phyloP scores from a whole-genome alignment of 106 monocot species.

The Dioscorea alata region DNA sequence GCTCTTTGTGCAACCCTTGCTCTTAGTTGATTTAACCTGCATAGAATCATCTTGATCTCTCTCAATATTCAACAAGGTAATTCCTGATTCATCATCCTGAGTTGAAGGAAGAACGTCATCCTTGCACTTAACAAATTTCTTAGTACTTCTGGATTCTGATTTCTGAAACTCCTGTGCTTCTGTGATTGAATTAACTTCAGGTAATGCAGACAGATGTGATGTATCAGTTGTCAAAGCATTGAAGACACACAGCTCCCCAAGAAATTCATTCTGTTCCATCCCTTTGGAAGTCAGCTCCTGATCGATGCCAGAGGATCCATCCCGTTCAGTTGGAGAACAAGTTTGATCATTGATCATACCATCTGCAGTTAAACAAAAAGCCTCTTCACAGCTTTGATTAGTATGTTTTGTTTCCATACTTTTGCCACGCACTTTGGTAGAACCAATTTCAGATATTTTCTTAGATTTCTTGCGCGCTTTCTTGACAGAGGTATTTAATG shows the following conservation, averaged over 20 bases:
- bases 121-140: slow-evolving; percentile 4
- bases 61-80: slow-evolving; percentile 4
- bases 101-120: not conserved
- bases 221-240: slow-evolving; percentile 3
- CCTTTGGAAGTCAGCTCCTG: slow-evolving; percentile 7
- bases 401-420: slow-evolving; percentile 1
- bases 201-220: not conserved
- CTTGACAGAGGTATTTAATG: slow-evolving; percentile 22
- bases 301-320: slow-evolving; percentile 7
- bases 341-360: slow-evolving; percentile 10
- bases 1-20: not conserved
- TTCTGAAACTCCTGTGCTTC: slow-evolving; percentile 10
- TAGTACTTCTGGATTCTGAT: slow-evolving; percentile 21
- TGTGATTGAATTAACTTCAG: slow-evolving; percentile 11
- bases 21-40: slow-evolving; percentile 1
- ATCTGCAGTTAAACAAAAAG: not conserved
- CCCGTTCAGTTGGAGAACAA: slow-evolving; percentile 6
- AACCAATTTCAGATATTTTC: slow-evolving; percentile 60
- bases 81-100: slow-evolving; percentile 12
- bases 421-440: slow-evolving; percentile 14
- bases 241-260: slow-evolving; percentile 1
- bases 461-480: slow-evolving; percentile 48
- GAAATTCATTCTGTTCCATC: slow-evolving; percentile 6
- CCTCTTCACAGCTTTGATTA: slow-evolving; percentile 9
- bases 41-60: slow-evolving; percentile 2